These are phyloP conservation scores for Rhinocladiella similis DNA, from an alignment of 2,329 filamentous ascomycete genomes.

Conservation along the genomic window DNA sequence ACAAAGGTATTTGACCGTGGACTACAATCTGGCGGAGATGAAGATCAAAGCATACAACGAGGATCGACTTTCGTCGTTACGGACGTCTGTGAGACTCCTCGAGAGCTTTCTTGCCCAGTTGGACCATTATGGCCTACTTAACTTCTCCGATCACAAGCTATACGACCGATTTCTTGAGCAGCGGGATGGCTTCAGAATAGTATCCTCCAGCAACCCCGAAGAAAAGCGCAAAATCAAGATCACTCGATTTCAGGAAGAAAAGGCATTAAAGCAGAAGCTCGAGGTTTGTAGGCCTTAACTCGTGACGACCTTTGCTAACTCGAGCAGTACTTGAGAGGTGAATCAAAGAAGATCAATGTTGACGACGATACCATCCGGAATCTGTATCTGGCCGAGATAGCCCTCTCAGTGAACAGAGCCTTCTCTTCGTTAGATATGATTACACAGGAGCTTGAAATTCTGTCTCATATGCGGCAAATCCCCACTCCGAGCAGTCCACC, in stretches of 20 bases:
- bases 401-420: slow-evolving; percentile 72
- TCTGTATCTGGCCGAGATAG: slow-evolving; percentile 73
- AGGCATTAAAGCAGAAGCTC: slow-evolving; percentile 79
- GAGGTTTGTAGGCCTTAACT: slow-evolving; percentile 54
- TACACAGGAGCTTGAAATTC: slow-evolving; percentile 78
- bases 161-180: slow-evolving; percentile 73
- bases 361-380: slow-evolving; percentile 85
- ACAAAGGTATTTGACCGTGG: slow-evolving; percentile 69
- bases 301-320: slow-evolving; percentile 6
- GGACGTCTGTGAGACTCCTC: slow-evolving; percentile 67
- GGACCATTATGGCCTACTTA: slow-evolving; percentile 76
- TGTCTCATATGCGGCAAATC: slow-evolving; percentile 68
- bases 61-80: slow-evolving; percentile 64
- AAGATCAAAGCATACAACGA: slow-evolving; percentile 64
- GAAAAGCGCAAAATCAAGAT: slow-evolving; percentile 82
- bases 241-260: slow-evolving; percentile 78
- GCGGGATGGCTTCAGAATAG: slow-evolving; percentile 70
- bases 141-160: slow-evolving; percentile 63
- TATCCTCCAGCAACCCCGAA: slow-evolving; percentile 65
- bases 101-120: slow-evolving; percentile 75
- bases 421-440: slow-evolving; percentile 88
- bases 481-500: slow-evolving; percentile 39
- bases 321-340: slow-evolving; percentile 17
- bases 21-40: slow-evolving; percentile 78
- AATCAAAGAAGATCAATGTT: slow-evolving; percentile 24